These are phyloP conservation scores for Ogataea ganodermae DNA, from an alignment of 805 yeast genomes.

Conservation along the genomic window DNA sequence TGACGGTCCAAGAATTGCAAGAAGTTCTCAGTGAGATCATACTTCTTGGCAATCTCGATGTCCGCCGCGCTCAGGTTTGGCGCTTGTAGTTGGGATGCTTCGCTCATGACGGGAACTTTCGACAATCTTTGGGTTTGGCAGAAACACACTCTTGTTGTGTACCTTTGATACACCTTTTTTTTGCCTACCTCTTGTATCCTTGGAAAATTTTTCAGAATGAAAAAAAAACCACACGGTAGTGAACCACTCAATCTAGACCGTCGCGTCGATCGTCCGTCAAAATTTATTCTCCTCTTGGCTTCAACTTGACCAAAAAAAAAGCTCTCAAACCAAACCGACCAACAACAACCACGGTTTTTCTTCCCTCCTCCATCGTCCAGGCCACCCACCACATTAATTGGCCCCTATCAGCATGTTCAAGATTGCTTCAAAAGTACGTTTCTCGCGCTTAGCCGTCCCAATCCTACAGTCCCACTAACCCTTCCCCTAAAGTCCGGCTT, in stretches of 20 bases:
- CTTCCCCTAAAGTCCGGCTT: conserved; percentile 10
- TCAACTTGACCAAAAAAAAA: background rate
- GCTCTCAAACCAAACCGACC: too few relatives aligned
- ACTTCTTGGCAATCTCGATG: conserved; percentile 45
- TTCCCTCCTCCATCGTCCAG: too few relatives aligned
- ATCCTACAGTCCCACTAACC: background rate
- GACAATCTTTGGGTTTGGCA: background rate
- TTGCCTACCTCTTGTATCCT: background rate
- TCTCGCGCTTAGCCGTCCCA: background rate
- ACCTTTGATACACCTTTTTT: background rate
- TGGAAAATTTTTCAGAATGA: conserved; percentile 14
- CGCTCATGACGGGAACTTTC: conserved; percentile 1
- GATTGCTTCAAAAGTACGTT: conserved; percentile 11
- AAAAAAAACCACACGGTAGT: background rate
- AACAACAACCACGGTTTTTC: too few relatives aligned
- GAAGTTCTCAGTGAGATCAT: conserved; percentile 56
- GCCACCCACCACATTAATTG: background rate
- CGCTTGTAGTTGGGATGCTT: conserved; percentile 10
- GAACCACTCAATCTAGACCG: background rate
- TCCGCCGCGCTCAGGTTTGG: conserved; percentile 35
- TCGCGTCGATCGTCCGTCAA: conserved; percentile 15
- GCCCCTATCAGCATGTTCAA: conserved; percentile 9
- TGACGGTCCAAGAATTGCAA: conserved; percentile 65
- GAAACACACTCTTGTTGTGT: background rate
- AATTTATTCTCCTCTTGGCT: background rate